Conservation (phyloP, 2,329 filamentous ascomycete species). For the Alternaria burnsii region DNA sequence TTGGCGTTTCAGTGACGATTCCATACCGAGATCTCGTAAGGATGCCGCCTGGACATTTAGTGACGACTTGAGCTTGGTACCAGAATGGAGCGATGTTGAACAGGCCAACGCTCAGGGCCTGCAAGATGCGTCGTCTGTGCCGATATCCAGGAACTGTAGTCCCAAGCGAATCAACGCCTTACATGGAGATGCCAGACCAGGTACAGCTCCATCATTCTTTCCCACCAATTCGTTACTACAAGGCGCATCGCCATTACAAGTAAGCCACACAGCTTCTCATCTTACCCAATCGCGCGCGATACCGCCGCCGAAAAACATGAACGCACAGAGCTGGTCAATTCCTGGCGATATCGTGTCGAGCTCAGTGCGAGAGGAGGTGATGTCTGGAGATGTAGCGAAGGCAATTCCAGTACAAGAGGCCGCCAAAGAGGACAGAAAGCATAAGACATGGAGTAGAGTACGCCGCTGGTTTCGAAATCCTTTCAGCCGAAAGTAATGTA, state of each 20-base stretch:
- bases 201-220: neutral
- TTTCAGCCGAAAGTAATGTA: neutral
- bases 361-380: neutral
- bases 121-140: neutral
- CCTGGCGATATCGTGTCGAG: neutral
- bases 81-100: neutral
- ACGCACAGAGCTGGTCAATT: neutral
- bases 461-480: neutral
- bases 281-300: neutral
- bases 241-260: neutral
- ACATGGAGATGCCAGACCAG: neutral
- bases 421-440: neutral
- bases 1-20: conserved; percentile 4
- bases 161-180: neutral
- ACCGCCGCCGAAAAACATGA: neutral
- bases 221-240: neutral
- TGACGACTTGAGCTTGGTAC: neutral
- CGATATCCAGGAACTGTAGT: neutral
- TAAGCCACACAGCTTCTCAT: neutral
- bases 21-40: accelerated
- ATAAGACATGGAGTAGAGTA: neutral
- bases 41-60: neutral
- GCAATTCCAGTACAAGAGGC: neutral
- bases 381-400: neutral
- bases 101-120: neutral